Evolutionary conservation across 2,329 filamentous ascomycete genomes (phyloP), one percentile per base, ranked within the genome.

Genomic region (Seiridium cupressi): DNA sequence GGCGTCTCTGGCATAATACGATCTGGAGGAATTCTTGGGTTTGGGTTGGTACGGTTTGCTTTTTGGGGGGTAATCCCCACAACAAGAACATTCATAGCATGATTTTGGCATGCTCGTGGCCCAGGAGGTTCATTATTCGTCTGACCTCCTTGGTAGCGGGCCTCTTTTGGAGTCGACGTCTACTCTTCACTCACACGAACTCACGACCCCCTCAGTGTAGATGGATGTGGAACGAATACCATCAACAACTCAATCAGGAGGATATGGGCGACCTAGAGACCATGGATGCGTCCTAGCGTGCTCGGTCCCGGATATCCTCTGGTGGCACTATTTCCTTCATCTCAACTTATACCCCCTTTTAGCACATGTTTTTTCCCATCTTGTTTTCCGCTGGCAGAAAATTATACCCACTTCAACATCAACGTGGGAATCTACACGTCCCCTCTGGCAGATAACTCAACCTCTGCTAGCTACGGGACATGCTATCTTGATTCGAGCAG

Each of bases 1-100:
- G 66, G 67, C 64, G 63, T 70, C 66, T 64, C 63, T 59, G 65
- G 64, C 60, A 64, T 66, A 63, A 55, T 54, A 36, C 61, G 59
- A 66, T 61, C 63, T 63, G 58, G 57, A 55, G 62, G 61, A 58
- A 55, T 58, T 57, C 53, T 64, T 66, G 64, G 65, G 62, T 58
- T 61, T 51, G 13, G 49, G 31, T 40, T 49, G 47, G 47, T 49
- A 26, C 18, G 18, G 18, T 49, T 49, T 31, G 18, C 5, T 49
- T 31, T 32, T 32, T 6, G 32, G 47, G 47, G 11, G 26, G 5
- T 11, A 26, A 65, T 51, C 54, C 57, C 60, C 55, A 51, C 64
- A 44, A 64, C 61, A 61, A 57, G 18, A 26, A 26, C 60, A 63
- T 65, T 65, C 66, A 70, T 67, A 35, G 42, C 32, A 51, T 46